Evolutionary conservation across 2,329 filamentous ascomycete genomes (phyloP), one percentile per base, ranked within the genome.

Genomic region (Zymoseptoria pseudotritici): DNA sequence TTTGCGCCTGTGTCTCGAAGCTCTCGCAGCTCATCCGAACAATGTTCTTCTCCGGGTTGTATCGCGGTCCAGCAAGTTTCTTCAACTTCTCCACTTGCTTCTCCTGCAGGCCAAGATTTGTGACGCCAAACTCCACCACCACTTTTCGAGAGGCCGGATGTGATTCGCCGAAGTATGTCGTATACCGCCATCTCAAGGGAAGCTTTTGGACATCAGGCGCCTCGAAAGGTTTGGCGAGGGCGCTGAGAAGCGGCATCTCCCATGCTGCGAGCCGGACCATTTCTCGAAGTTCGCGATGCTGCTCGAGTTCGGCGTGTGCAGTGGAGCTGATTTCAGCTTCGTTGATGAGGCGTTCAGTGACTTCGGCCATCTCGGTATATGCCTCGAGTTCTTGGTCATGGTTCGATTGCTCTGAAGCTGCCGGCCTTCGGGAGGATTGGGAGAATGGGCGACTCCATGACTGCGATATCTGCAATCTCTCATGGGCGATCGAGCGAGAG

Each of bases 111-210:
- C 82, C 78, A 19, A 73, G 74, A 76, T 97, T 91, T 75, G 75
- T 62, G 89, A 87, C 64, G 82, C 85, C 55, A 76, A 97, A 96
- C 73, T 97, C 90, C 58, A 97, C 86, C 11, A 97, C 92, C 20
- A 99, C 92, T 80, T 99, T 99, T 72, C 86, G 87, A 76, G 91
- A 86, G 2, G 93, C 91, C 0, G 94, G 93, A 77, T 99, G 95
- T 58, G 84, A 80, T 77, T 97, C 94, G 69, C 93, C 93, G 83
- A 99, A 88, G 78, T 97, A 97, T 46, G 88, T 92, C 17, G 94
- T 99, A 80, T 96, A 97, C 70, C 94, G 88, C 85, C 97, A 99
- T 69, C 93, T 88, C 60, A 99, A 84, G 53, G 91, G 85, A 68
- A 89, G 82, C 29, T 80, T 74, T 13, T 83, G 81, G 5, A n/a